Conservation (phyloP, 2,329 filamentous ascomycete genomes). For the Arthroderma sp. region DNA sequence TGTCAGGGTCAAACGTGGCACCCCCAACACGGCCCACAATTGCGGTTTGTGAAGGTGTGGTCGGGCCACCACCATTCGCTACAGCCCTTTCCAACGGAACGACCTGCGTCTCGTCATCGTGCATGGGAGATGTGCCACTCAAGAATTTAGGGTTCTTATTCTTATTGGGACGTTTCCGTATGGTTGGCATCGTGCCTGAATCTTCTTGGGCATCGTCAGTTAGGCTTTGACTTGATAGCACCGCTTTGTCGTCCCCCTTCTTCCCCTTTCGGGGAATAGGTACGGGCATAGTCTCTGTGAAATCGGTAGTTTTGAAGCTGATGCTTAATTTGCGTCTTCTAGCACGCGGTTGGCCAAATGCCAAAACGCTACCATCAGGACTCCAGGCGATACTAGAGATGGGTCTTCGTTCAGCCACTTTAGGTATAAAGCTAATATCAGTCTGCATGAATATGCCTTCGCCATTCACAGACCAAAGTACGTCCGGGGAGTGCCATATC, state of each 20-base stretch:
- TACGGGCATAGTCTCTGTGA: slow-evolving; percentile 11
- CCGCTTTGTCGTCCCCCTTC: slow-evolving; percentile 34
- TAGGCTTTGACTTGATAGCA: slow-evolving; percentile 35
- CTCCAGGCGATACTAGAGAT: slow-evolving; percentile 46
- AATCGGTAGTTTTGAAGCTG: slow-evolving; percentile 25
- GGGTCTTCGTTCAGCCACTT: slow-evolving; percentile 44
- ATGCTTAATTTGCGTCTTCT: slow-evolving; percentile 27
- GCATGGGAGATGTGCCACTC: slow-evolving; percentile 40
- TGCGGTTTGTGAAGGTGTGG: slow-evolving; percentile 34
- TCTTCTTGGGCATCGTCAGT: slow-evolving; percentile 47
- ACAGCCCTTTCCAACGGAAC: slow-evolving; percentile 40
- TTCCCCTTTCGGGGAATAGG: slow-evolving; percentile 22
- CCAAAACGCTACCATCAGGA: slow-evolving; percentile 43
- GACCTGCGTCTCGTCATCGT: slow-evolving; percentile 33
- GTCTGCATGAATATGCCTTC: slow-evolving; percentile 50
- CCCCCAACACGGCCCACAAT: slow-evolving; percentile 38
- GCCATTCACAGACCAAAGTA: slow-evolving; percentile 51
- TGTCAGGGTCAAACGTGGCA: slow-evolving; percentile 26
- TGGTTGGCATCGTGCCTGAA: slow-evolving; percentile 37
- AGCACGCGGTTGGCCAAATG: slow-evolving; percentile 41
- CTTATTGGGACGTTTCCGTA: slow-evolving; percentile 35
- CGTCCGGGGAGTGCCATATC: slow-evolving; percentile 51
- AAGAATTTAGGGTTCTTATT: slow-evolving; percentile 40
- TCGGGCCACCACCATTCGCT: slow-evolving; percentile 24
- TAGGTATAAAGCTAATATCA: slow-evolving; percentile 47